These are phyloP conservation scores for Halenospora varia DNA, from an alignment of 495 filamentous ascomycete genomes.

Conservation along the genomic window DNA sequence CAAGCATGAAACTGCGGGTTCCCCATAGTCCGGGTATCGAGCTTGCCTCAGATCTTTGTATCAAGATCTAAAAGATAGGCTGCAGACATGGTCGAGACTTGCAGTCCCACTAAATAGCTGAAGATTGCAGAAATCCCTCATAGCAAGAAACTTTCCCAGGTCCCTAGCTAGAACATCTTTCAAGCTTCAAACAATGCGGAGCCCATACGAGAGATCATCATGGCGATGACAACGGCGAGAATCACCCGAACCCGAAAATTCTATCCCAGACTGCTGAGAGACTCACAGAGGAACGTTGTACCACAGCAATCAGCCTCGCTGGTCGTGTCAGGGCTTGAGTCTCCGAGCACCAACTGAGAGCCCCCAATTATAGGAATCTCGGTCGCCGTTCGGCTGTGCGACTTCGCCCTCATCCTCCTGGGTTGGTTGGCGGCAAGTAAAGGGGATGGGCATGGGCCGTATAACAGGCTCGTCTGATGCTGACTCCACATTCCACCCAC, in stretches of 20 bases:
- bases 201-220: no score
- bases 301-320: neutral
- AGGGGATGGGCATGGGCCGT: no score
- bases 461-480: neutral
- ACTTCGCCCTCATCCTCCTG: neutral
- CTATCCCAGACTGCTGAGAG: no score
- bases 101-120: no score
- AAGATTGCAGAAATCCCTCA: no score
- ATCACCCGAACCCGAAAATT: no score
- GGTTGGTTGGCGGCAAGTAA: no score
- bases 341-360: neutral
- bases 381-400: neutral
- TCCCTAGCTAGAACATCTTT: no score
- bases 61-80: neutral
- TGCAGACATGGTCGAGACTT: neutral
- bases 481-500: neutral
- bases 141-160: no score
- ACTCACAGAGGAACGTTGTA: neutral
- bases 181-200: no score
- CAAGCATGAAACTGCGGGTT: neutral
- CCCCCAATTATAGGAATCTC: neutral
- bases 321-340: no score
- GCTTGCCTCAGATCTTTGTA: neutral
- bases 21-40: neutral
- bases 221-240: no score